Percentiles rank a stretch among this genome's conserved stretches.
Evolutionary conservation across 192 early-diverging fungal species (phyloP).

Genomic region (Coemansia sp.): DNA sequence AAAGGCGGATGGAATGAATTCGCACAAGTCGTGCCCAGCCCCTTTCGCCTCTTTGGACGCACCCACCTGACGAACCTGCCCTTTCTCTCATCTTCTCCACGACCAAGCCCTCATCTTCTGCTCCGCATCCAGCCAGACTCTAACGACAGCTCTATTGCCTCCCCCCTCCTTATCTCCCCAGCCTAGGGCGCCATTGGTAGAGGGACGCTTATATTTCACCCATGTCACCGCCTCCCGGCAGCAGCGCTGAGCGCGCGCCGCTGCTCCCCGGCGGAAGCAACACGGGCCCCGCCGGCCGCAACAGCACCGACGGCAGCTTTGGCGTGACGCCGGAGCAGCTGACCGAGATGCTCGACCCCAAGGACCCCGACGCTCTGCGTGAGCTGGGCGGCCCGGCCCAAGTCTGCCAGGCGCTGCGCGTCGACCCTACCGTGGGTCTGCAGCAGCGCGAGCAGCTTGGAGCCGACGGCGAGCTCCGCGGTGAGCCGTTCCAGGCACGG

Average conservation of each 20-base stretch:
- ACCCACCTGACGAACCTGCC: no score
- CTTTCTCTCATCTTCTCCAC: no score
- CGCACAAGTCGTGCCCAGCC: no score
- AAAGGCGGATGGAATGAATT: no score
- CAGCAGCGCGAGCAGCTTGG: constrained; percentile 46
- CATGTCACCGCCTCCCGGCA: constrained; percentile 23
- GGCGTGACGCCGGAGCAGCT: constrained; percentile 51
- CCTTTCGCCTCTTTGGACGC: no score
- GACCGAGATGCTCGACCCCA: constrained; percentile 58
- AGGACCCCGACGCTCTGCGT: constrained; percentile 53
- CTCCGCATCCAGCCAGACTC: no score
- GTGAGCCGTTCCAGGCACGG: constrained; percentile 49
- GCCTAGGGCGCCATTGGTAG: no score
- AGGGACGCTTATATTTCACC: background rate
- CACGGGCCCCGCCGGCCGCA: background rate
- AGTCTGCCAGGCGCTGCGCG: constrained; percentile 56
- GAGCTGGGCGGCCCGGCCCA: constrained; percentile 55
- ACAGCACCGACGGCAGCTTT: constrained; percentile 22
- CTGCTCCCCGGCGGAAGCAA: constrained; percentile 29
- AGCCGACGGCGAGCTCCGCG: constrained; percentile 17
- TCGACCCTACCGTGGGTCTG: constrained; percentile 59
- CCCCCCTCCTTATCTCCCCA: no score
- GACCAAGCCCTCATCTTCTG: no score
- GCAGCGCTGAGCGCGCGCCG: constrained; percentile 42
- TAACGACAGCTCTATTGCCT: no score